Conservation (phyloP, 2,329 filamentous ascomycete genomes). For the Sporothrix dimorphospora region DNA sequence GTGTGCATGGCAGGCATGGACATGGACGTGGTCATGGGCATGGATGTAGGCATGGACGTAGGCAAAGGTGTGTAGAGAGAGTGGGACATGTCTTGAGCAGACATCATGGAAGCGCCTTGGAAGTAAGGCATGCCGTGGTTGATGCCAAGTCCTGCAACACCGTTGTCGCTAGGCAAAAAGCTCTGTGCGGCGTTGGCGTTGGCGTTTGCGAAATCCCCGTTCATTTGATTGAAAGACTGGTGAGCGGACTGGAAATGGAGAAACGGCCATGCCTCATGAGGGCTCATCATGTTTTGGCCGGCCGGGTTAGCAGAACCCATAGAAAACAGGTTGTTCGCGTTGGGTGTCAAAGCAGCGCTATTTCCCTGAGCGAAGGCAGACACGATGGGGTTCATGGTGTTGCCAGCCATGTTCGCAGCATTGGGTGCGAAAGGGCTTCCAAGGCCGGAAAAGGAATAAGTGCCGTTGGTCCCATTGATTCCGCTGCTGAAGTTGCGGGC, state of each 20-base stretch:
- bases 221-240: not conserved
- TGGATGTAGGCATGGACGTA: not conserved
- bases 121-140: not conserved
- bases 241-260: not conserved
- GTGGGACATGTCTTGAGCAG: not conserved
- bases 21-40: not conserved
- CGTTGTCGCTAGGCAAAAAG: not conserved
- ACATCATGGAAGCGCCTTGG: not conserved
- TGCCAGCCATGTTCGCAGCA: not conserved
- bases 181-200: not conserved
- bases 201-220: not conserved
- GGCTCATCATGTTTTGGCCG: not conserved
- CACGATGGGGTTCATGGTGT: not conserved
- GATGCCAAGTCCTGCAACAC: not conserved
- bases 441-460: not conserved
- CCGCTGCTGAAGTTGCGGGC: not conserved
- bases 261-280: not conserved
- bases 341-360: not conserved
- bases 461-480: slow-evolving; percentile 4
- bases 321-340: not conserved
- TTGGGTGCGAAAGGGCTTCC: slow-evolving; percentile 16
- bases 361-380: slow-evolving; percentile 3
- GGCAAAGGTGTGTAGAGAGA: not conserved
- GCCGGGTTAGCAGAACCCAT: not conserved
- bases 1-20: not conserved